phyloP scores from a whole-genome alignment of 257 asterid genomes.

The Nicotiana sylvestris region DNA sequence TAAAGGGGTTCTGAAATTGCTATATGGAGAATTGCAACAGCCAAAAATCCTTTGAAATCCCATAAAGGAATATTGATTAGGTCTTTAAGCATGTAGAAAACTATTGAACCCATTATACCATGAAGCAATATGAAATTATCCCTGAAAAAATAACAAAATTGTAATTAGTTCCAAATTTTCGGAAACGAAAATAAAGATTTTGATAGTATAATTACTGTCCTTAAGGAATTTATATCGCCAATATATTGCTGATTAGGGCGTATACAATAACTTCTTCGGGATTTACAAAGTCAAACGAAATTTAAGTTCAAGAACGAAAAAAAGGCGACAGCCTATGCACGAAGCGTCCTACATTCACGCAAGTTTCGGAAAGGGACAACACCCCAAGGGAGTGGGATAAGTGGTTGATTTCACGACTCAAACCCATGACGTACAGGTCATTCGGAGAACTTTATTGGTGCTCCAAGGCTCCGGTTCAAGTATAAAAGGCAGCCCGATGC shows the following conservation, averaged over 20 bases:
- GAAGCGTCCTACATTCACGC: not conserved
- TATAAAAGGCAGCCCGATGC: not conserved
- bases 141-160: constrained; percentile 33
- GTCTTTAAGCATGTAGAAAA: constrained; percentile 36
- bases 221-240: not conserved
- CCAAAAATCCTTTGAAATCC: constrained; percentile 51
- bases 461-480: too few relatives aligned
- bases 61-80: constrained; percentile 38
- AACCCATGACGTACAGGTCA: too few relatives aligned
- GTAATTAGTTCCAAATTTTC: too few relatives aligned
- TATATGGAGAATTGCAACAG: constrained; percentile 48
- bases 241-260: not conserved
- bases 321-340: not conserved
- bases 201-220: not conserved
- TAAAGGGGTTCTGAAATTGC: constrained; percentile 76
- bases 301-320: not conserved
- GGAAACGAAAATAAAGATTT: not conserved
- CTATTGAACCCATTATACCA: constrained; percentile 48
- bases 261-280: not conserved
- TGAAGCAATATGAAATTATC: constrained; percentile 79
- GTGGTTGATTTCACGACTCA: not conserved
- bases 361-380: rapidly evolving
- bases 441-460: too few relatives aligned
- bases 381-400: too few relatives aligned
- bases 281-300: not conserved